These are phyloP conservation scores for Ganoderma multipileum DNA, from an alignment of 1,284 basidiomycete genomes.

Conservation along the genomic window DNA sequence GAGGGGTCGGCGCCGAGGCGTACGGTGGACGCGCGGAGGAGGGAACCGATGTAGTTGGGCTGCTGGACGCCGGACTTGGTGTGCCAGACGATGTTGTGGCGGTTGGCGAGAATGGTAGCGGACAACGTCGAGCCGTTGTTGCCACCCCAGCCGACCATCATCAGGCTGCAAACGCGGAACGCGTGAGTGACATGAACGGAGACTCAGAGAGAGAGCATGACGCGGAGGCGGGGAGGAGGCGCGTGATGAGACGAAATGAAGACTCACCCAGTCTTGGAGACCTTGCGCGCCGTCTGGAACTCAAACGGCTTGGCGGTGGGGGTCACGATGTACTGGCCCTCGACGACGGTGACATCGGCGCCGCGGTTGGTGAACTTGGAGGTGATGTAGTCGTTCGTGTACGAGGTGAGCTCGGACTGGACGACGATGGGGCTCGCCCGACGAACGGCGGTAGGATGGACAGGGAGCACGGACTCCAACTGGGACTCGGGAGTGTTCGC, in stretches of 20 bases:
- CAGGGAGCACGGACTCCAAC: slow-evolving; percentile 66
- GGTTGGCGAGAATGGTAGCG: slow-evolving; percentile 96
- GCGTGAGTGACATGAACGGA: not conserved
- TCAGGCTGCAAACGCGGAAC: slow-evolving; percentile 64
- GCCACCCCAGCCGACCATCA: slow-evolving; percentile 97
- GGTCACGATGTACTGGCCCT: slow-evolving; percentile 80
- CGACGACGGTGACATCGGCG: slow-evolving; percentile 72
- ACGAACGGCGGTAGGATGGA: slow-evolving; percentile 89
- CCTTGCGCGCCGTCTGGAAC: slow-evolving; percentile 91
- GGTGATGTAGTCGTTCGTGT: slow-evolving; percentile 84
- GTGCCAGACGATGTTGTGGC: slow-evolving; percentile 93
- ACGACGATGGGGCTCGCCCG: slow-evolving; percentile 82
- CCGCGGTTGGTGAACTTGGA: slow-evolving; percentile 87
- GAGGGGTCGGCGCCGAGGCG: slow-evolving; percentile 86
- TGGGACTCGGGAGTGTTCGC: slow-evolving; percentile 72
- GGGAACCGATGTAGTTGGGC: slow-evolving; percentile 96
- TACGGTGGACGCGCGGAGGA: slow-evolving; percentile 94
- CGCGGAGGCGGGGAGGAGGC: not conserved
- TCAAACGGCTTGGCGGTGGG: slow-evolving; percentile 84
- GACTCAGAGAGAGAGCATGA: not conserved
- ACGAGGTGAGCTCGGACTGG: slow-evolving; percentile 83
- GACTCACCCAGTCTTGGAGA: slow-evolving; percentile 91
- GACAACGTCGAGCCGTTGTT: slow-evolving; percentile 97
- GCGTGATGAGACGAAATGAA: slow-evolving; percentile 19
- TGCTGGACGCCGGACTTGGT: slow-evolving; percentile 93